Percentiles rank a stretch among this genome's conserved stretches.
Evolutionary conservation across 176 grass and related monocot genomes (phyloP).

Genomic region (Lolium perenne): DNA sequence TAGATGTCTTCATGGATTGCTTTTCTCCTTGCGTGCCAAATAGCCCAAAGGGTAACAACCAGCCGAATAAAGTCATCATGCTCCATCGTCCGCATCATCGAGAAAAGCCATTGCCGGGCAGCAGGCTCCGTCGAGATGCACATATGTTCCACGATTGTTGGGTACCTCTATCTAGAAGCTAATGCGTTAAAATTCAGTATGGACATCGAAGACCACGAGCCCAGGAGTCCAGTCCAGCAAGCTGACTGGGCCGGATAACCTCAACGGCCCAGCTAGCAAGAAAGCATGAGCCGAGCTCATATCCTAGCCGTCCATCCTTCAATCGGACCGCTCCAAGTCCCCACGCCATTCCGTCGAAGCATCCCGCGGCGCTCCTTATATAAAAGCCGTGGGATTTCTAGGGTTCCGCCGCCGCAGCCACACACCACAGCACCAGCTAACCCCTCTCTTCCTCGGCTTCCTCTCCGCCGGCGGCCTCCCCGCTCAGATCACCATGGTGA

Average conservation of each 20-base stretch:
- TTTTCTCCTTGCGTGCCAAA: too few relatives aligned
- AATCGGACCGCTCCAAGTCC: conserved; percentile 1
- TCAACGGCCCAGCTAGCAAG: conserved; percentile 3
- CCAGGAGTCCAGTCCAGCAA: not conserved
- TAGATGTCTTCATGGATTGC: too few relatives aligned
- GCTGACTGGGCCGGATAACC: not conserved
- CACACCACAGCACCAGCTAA: not conserved
- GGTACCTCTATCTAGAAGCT: too few relatives aligned
- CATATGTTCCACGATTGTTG: too few relatives aligned
- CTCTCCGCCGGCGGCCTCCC: not conserved
- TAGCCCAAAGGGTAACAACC: too few relatives aligned
- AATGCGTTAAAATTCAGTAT: not conserved
- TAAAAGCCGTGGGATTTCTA: conserved; percentile 23
- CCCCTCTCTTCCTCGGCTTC: not conserved
- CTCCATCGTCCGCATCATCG: too few relatives aligned
- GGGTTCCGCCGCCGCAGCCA: conserved; percentile 54
- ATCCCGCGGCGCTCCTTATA: conserved; percentile 15
- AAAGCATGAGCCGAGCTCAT: not conserved
- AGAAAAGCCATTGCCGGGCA: too few relatives aligned
- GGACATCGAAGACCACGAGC: not conserved
- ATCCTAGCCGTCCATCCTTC: conserved; percentile 23
- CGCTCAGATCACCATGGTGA: conserved; percentile 38
- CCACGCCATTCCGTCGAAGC: not conserved
- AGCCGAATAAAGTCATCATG: too few relatives aligned
- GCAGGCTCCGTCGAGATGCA: too few relatives aligned